phyloP scores from a whole-genome alignment of 2,329 filamentous ascomycete genomes.

The Juglanconis oblonga region DNA sequence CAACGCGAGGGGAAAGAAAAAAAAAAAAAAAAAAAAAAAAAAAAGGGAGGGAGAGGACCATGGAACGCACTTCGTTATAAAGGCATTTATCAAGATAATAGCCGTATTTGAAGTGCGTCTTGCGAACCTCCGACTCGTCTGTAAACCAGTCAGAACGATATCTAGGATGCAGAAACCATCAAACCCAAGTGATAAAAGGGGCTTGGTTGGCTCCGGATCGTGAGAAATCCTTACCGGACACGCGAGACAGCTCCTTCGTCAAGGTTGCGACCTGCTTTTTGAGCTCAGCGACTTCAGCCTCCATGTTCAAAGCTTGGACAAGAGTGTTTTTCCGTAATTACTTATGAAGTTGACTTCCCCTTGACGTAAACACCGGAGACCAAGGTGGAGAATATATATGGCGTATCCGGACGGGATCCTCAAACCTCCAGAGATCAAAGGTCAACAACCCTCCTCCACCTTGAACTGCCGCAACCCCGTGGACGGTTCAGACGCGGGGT shows the following conservation, averaged over 20 bases:
- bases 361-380: too few species aligned
- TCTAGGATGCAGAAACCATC: neutral
- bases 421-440: neutral
- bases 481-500: neutral
- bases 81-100: slow-evolving; percentile 60
- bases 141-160: neutral
- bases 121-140: slow-evolving; percentile 54
- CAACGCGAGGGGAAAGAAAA: too few species aligned
- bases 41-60: neutral
- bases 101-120: slow-evolving; percentile 56
- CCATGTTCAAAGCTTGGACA: slow-evolving; percentile 22
- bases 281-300: slow-evolving; percentile 32
- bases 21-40: too few species aligned
- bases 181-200: neutral
- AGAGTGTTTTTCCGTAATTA: slow-evolving; percentile 1
- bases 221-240: slow-evolving; percentile 24
- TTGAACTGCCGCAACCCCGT: neutral
- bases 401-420: neutral
- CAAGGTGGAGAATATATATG: neutral
- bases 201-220: neutral
- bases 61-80: slow-evolving; percentile 45
- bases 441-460: neutral
- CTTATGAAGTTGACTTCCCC: too few species aligned
- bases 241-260: slow-evolving; percentile 32
- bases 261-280: slow-evolving; percentile 34